Evolutionary conservation across 345 rosid genomes (phyloP).

Genomic region (Boechera retrofracta): DNA sequence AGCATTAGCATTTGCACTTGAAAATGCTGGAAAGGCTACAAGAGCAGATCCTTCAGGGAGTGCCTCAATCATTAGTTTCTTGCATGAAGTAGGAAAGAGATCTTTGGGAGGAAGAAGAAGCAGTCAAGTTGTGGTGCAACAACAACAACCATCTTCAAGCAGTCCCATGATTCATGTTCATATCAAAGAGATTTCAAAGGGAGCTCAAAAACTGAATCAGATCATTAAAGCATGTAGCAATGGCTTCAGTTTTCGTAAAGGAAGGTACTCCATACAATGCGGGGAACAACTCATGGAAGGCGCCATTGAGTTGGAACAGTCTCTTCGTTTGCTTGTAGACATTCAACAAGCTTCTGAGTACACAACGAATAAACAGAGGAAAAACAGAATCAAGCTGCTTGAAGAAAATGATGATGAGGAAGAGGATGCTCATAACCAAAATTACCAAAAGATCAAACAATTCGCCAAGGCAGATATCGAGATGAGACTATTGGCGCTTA

Average conservation of each 20-base stretch:
- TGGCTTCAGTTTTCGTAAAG: constrained; percentile 62
- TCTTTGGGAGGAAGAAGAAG: constrained; percentile 58
- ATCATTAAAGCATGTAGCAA: constrained; percentile 73
- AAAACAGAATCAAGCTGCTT: constrained; percentile 66
- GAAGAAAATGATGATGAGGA: constrained; percentile 57
- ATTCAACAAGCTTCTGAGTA: constrained; percentile 70
- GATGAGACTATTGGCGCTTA: constrained; percentile 57
- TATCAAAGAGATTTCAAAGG: constrained; percentile 77
- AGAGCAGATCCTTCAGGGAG: constrained; percentile 60
- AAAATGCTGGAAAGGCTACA: constrained; percentile 72
- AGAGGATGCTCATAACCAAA: constrained; percentile 48
- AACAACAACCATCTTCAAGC: constrained; percentile 48
- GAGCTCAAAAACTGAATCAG: constrained; percentile 75
- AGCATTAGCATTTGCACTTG: constrained; percentile 76
- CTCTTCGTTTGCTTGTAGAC: constrained; percentile 78
- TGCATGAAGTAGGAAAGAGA: constrained; percentile 68
- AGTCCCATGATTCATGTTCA: constrained; percentile 67
- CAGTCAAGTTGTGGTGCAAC: constrained; percentile 18
- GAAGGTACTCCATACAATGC: constrained; percentile 67
- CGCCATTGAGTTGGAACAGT: constrained; percentile 79
- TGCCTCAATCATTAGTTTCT: constrained; percentile 59
- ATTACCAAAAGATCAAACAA: constrained; percentile 48
- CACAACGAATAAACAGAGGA: constrained; percentile 54
- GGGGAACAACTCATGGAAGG: constrained; percentile 81
- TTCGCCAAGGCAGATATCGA: constrained; percentile 54